Evolutionary conservation across 805 yeast species (phyloP), one percentile per base, ranked within the genome.

Genomic region (Candida odintsovae): DNA sequence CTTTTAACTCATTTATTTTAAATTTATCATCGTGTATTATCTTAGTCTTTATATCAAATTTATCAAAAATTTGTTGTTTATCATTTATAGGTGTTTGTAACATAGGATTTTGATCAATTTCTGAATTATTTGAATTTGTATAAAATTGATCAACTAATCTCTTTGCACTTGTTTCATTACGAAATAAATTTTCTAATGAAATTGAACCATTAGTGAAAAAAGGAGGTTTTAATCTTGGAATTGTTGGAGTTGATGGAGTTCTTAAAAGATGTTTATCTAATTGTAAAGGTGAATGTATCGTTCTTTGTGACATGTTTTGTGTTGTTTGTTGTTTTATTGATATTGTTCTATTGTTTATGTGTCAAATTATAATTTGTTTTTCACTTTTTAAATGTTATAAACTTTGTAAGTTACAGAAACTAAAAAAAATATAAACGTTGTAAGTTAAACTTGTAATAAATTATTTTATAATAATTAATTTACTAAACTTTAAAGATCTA

Each of bases 141-240:
- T 53, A 55, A 39, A 55, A 55, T 46, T 55, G 58, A 20, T 55
- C 55, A 7, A 55, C 58, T 1, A 55, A 47, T 20, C 56, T 33
- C 38, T 43, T 36, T 20, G 39, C 22, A 20, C 39, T 36, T 5
- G 39, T 20, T 33, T 33, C 20, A 23, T 38, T 28, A 15, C 18
- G 28, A n/a, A 38, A 38, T 23, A 38, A 38, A 7, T 29, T 38
- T 11, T 38, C 23, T 23, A 18, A 22, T 4, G 26, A 38, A 9
- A 38, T 15, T 15, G 31, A 28, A 5, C 28, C 28, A 22, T 22
- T 22, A 9, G 40, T 18, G 4, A 18, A 31, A 4, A 9, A 15
- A 4, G 35, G n/a, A 6, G 18, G 16, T 6, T 10, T 3, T 10
- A 16, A 15, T 4, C 16, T 16, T 31, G 28, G 28, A 13, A 25